A percentile compares a stretch with the other conserved stretches of the same genome.
These are phyloP conservation scores for Amanita fuliginea DNA, from an alignment of 768 basidiomycete genomes.

Conservation along the genomic window DNA sequence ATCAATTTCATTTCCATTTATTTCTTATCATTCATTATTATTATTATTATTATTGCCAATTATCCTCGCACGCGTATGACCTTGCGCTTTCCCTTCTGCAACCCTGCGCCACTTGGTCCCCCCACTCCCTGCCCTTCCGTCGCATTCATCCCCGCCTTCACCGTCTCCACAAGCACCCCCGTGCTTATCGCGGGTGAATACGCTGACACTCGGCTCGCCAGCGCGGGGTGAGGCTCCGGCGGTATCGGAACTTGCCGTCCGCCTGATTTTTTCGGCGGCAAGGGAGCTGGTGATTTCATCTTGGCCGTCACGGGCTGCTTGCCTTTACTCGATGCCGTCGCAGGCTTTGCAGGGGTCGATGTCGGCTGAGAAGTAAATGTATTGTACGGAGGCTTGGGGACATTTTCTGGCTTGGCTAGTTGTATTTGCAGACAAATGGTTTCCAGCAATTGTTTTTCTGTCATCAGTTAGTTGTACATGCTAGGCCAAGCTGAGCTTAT, in stretches of 20 bases:
- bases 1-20: not conserved
- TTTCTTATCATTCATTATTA: no score
- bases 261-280: constrained; percentile 18
- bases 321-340: constrained; percentile 31
- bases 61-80: constrained; percentile 64
- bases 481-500: no score
- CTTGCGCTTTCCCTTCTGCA: constrained; percentile 68
- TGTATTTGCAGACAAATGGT: constrained; percentile 69
- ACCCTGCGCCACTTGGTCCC: constrained; percentile 22
- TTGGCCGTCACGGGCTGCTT: constrained; percentile 39
- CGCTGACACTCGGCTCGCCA: constrained; percentile 64
- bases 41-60: no score
- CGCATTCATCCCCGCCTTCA: constrained; percentile 79
- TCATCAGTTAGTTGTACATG: not conserved
- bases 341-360: constrained; percentile 14
- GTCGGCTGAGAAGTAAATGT: constrained; percentile 7
- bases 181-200: constrained; percentile 72
- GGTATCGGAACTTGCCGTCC: constrained; percentile 54
- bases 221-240: constrained; percentile 63
- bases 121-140: constrained; percentile 27
- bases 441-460: constrained; percentile 76
- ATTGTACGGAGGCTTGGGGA: constrained; percentile 56
- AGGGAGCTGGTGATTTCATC: constrained; percentile 28
- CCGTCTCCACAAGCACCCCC: constrained; percentile 71
- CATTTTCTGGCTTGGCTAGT: constrained; percentile 53